Conservation (phyloP, 2,329 filamentous ascomycete genomes). For the Fusarium solani-melongenae region DNA sequence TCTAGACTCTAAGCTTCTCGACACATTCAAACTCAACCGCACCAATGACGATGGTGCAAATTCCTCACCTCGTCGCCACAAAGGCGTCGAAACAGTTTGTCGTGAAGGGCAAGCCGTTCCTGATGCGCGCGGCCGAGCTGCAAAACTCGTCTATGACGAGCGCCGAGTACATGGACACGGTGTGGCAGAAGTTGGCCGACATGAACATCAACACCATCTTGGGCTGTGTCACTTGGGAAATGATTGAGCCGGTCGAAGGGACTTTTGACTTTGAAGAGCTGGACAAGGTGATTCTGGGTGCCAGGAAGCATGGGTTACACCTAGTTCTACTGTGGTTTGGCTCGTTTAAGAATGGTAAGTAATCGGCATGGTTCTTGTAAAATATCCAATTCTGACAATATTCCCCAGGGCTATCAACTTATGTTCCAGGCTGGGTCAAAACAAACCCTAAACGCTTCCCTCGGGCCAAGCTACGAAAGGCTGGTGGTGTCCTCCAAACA, state of each 20-base stretch:
- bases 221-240: conserved; percentile 49
- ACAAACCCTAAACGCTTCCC: conserved; percentile 41
- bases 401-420: conserved; percentile 40
- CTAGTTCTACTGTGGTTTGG: conserved; percentile 47
- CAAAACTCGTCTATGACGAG: conserved; percentile 48
- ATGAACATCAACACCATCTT: conserved; percentile 49
- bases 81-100: conserved; percentile 41
- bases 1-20: neutral
- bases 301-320: conserved; percentile 40
- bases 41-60: neutral
- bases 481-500: conserved; percentile 38
- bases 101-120: conserved; percentile 49
- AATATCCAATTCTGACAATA: rapidly evolving
- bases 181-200: conserved; percentile 44
- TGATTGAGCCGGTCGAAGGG: conserved; percentile 48
- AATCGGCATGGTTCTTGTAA: conserved; percentile 8
- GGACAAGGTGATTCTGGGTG: conserved; percentile 46
- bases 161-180: conserved; percentile 44
- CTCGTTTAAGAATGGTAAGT: conserved; percentile 45
- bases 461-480: conserved; percentile 42
- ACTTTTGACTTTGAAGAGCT: conserved; percentile 47
- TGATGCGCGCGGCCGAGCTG: conserved; percentile 46
- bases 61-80: conserved; percentile 5
- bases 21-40: neutral
- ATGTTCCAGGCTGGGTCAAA: conserved; percentile 43